A percentile compares a stretch with the other conserved stretches of the same genome.
Evolutionary conservation across 176 grass and related monocot genomes (phyloP).

Genomic region (Pharus latifolius): DNA sequence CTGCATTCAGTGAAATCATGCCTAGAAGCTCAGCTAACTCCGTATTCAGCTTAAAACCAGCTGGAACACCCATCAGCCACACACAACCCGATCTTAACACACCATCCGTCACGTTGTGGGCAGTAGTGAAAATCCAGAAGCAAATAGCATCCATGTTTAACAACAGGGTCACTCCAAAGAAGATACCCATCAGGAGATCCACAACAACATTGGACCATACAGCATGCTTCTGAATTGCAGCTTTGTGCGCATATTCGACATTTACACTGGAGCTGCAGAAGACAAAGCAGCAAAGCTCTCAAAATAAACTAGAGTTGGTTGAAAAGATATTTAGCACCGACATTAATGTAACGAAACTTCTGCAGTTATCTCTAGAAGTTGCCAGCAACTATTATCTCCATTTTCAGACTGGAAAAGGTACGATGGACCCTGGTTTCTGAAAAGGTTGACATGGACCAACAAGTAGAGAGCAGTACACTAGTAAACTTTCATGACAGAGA

Average conservation of each 20-base stretch:
- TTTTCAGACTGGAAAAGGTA: constrained; percentile 7
- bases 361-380: background rate
- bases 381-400: constrained; percentile 1
- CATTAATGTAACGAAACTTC: constrained; percentile 2
- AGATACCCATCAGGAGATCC: constrained; percentile 64
- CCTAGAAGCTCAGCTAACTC: constrained; percentile 81
- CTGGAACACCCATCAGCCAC: constrained; percentile 96
- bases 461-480: background rate
- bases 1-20: constrained; percentile 73
- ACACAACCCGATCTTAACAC: constrained; percentile 87
- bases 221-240: constrained; percentile 54
- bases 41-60: constrained; percentile 92
- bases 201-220: constrained; percentile 61
- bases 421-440: background rate
- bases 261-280: constrained; percentile 48
- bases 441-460: constrained; percentile 10
- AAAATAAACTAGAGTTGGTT: background rate
- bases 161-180: constrained; percentile 48
- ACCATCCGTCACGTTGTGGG: constrained; percentile 47
- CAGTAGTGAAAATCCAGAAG: constrained; percentile 30
- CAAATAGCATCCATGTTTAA: constrained; percentile 53
- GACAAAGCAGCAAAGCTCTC: background rate
- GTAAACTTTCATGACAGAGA: background rate
- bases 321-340: background rate
- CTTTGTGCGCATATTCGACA: constrained; percentile 57